Evolutionary conservation across 2,329 filamentous ascomycete genomes (phyloP).

Genomic region (Aureobasidium sp.): DNA sequence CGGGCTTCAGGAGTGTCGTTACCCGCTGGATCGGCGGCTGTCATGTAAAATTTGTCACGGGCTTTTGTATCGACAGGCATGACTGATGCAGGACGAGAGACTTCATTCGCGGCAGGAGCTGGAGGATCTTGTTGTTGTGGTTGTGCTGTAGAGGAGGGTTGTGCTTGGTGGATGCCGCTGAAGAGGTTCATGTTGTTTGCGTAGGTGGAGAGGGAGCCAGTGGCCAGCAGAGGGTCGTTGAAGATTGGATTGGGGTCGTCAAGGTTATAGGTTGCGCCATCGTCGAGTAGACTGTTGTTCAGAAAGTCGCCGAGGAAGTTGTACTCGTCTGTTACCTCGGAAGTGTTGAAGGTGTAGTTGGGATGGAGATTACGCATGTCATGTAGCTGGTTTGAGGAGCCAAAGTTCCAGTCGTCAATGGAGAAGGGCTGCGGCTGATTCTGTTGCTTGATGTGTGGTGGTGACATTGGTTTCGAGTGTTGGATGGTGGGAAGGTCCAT

Average conservation of each 20-base stretch:
- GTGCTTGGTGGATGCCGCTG: slow-evolving; percentile 1
- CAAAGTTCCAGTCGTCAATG: slow-evolving; percentile 64
- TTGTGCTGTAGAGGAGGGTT: not conserved
- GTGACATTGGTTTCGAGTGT: slow-evolving; percentile 61
- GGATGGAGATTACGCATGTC: slow-evolving; percentile 92
- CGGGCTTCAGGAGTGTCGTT: slow-evolving; percentile 82
- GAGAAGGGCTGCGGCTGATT: slow-evolving; percentile 36
- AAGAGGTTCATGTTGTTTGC: slow-evolving; percentile 32
- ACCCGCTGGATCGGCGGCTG: slow-evolving; percentile 88
- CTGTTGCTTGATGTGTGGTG: slow-evolving; percentile 57
- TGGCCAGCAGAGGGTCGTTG: slow-evolving; percentile 47
- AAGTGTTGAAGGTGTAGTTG: slow-evolving; percentile 89
- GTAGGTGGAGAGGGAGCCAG: slow-evolving; percentile 34
- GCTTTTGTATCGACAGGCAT: slow-evolving; percentile 58
- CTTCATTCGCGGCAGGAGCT: slow-evolving; percentile 43
- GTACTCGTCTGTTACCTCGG: slow-evolving; percentile 93
- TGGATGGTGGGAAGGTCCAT: slow-evolving; percentile 51
- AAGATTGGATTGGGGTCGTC: slow-evolving; percentile 45
- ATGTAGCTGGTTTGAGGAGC: slow-evolving; percentile 67
- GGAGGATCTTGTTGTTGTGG: not conserved
- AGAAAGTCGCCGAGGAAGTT: slow-evolving; percentile 95
- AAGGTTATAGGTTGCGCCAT: slow-evolving; percentile 34
- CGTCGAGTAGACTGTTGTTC: slow-evolving; percentile 83
- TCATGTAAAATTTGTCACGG: slow-evolving; percentile 86
- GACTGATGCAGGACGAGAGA: slow-evolving; percentile 53